Percentiles rank a stretch among this genome's conserved stretches.
These are phyloP conservation scores for Chaetomium sp. DNA, from an alignment of 2,329 filamentous ascomycete genomes.

Conservation along the genomic window DNA sequence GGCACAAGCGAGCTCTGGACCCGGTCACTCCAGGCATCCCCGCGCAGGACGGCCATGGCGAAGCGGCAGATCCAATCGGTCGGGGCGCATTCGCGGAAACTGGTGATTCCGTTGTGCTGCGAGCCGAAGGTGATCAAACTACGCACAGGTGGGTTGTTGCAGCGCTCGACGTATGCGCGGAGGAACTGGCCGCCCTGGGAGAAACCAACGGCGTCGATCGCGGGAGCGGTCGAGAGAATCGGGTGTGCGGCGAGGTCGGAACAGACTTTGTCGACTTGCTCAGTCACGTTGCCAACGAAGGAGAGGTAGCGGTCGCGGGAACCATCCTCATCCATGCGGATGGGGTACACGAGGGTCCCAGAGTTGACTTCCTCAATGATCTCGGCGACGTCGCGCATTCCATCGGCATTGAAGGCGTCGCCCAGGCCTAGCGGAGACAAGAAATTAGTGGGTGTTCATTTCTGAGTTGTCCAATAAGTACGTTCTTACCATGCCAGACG, in stretches of 20 bases:
- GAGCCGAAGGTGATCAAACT: constrained; percentile 83
- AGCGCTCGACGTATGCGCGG: constrained; percentile 83
- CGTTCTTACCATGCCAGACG: constrained; percentile 73
- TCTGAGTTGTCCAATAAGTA: neutral
- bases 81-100: constrained; percentile 67
- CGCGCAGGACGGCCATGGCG: constrained; percentile 69
- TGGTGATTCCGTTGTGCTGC: constrained; percentile 85
- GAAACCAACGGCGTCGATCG: constrained; percentile 87
- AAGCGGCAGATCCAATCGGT: constrained; percentile 76
- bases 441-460: neutral
- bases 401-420: constrained; percentile 69
- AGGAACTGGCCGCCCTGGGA: constrained; percentile 95
- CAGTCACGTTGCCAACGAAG: constrained; percentile 84
- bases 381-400: constrained; percentile 63
- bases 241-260: constrained; percentile 66
- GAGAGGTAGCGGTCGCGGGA: constrained; percentile 70
- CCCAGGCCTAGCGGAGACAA: constrained; percentile 40
- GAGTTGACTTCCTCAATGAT: constrained; percentile 69
- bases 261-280: constrained; percentile 73
- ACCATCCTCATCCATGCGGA: constrained; percentile 62
- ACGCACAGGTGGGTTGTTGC: constrained; percentile 67
- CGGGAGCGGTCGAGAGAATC: constrained; percentile 73
- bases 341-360: constrained; percentile 75
- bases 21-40: constrained; percentile 71
- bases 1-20: constrained; percentile 80